Evolutionary conservation across 78 protist species (phyloP), one percentile per base, ranked within the genome.

Genomic region (Neovahlkampfia damariscottae): DNA sequence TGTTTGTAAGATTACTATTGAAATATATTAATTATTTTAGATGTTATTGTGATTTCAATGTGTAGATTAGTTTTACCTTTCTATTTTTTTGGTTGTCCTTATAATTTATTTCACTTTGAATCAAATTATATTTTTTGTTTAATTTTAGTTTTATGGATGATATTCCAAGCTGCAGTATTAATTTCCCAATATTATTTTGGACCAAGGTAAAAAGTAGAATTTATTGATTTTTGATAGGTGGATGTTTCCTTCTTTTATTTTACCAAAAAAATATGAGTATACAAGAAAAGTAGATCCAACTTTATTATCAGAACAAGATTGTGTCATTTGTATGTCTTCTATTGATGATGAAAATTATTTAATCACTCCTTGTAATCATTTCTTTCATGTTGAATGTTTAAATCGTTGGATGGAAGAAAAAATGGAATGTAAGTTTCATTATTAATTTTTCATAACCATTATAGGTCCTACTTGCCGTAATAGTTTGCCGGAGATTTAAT

Each of bases 381-480:
- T 85, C 36, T 90, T 88, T 82, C 94, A 90, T 36, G 38, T 38
- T 7, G 67, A 72, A 69, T 90, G 94, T 41, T 76, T 90, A 32
- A 30, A 69, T 62, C 74, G 39, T 4, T 90, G 94, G 94, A 35
- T 88, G 29, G 91, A 90, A 3, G 78, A 71, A 67, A 90, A 90
- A 70, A 31, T 88, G 40, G 90, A 80, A 50, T 90, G 94, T 79
- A n/a, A n/a, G n/a, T n/a, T n/a, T n/a, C n/a, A n/a, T n/a, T n/a
- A n/a, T n/a, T n/a, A n/a, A n/a, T n/a, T n/a, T n/a, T n/a, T n/a
- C n/a, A n/a, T n/a, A n/a, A n/a, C n/a, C n/a, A n/a, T n/a, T n/a
- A n/a, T n/a, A n/a, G n/a, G n/a, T n/a, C n/a, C n/a, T n/a, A n/a
- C n/a, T n/a, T n/a, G n/a, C n/a, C n/a, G n/a, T n/a, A n/a, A n/a